A percentile compares a stretch with the other conserved stretches of the same genome.
Evolutionary conservation across 176 grass and related monocot species (phyloP).

Genomic region (Urochloa ruziziensis): DNA sequence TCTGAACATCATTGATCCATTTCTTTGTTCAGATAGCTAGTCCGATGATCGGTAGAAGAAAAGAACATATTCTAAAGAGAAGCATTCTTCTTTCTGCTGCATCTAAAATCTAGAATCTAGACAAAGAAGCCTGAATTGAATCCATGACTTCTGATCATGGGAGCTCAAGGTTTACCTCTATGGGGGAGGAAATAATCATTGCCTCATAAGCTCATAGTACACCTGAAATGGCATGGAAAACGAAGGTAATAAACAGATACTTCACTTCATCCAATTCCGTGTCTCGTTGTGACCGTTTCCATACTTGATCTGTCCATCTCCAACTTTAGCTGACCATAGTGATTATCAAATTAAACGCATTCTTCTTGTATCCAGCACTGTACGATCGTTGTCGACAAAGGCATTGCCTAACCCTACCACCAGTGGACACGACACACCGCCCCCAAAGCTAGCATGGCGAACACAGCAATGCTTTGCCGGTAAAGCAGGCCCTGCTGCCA

Average conservation of each 20-base stretch:
- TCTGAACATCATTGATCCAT: background rate
- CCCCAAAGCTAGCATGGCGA: background rate
- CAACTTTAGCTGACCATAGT: background rate
- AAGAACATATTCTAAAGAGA: conserved; percentile 28
- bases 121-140: background rate
- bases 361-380: background rate
- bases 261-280: background rate
- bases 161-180: background rate
- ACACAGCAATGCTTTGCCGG: background rate
- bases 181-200: background rate
- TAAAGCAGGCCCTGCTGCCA: conserved; percentile 5
- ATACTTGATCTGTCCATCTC: background rate
- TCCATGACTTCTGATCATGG: background rate
- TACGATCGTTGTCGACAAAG: background rate
- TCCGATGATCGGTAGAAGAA: background rate
- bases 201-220: background rate
- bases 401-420: background rate
- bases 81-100: background rate
- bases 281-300: background rate
- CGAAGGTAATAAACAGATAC: background rate
- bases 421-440: background rate
- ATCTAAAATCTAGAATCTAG: background rate
- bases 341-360: background rate
- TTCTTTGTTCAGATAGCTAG: background rate
- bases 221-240: background rate